These are phyloP conservation scores for Porcisia deanei DNA, from an alignment of 208 protist species.

Conservation along the genomic window DNA sequence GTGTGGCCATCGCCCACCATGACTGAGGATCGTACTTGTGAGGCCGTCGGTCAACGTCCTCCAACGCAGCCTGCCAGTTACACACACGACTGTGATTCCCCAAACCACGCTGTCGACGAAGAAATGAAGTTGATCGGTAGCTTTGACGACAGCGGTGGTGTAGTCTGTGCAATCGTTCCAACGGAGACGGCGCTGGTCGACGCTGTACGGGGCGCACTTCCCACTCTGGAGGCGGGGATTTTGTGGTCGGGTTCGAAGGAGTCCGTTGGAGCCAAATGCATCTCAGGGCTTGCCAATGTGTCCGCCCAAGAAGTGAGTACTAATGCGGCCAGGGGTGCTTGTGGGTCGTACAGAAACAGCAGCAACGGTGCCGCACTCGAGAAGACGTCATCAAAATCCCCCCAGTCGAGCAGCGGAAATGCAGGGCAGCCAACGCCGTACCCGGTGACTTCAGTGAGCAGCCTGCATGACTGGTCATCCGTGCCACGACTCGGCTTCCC, in stretches of 20 bases:
- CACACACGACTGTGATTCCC: background rate
- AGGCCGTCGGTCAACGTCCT: background rate
- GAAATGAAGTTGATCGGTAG: slow-evolving; percentile 14
- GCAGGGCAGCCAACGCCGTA: slow-evolving; percentile 31
- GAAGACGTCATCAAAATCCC: background rate
- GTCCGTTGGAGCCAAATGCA: background rate
- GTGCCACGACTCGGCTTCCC: slow-evolving; percentile 56
- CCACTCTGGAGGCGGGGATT: background rate
- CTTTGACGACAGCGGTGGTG: background rate
- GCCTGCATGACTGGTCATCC: slow-evolving; percentile 53
- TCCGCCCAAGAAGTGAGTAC: background rate
- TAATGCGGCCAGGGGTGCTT: background rate
- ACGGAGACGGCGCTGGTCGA: no score
- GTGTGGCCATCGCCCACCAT: background rate
- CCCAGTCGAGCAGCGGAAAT: background rate
- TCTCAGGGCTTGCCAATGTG: background rate
- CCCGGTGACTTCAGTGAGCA: slow-evolving; percentile 41
- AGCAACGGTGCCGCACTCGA: background rate
- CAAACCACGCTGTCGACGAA: background rate
- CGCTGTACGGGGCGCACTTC: background rate
- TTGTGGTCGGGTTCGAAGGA: background rate
- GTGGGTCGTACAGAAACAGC: background rate
- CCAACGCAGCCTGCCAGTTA: background rate
- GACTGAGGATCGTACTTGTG: background rate
- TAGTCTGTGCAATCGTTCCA: background rate